Base-by-base conservation (phyloP, 805 yeast genomes). In the Limtongia smithiae region DNA sequence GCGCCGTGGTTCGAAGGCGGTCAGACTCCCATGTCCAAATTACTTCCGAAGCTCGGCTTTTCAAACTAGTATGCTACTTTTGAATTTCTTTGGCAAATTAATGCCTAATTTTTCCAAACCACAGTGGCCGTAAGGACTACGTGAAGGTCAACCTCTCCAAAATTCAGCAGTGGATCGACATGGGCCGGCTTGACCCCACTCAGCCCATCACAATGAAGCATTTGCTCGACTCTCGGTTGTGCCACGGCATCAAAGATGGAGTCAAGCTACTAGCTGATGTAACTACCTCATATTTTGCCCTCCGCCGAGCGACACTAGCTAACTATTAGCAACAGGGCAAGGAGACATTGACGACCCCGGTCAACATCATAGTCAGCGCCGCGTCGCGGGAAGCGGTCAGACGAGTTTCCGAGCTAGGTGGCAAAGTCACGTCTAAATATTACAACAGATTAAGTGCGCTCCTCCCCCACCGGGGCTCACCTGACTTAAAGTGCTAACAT, bases 1-100 rank as follows among this genome's bases (percentile, higher is more conserved):
- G 91, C 89, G 48, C 79, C 84, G 51, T 87, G 95, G 91, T 88
- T 91, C 66, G 98, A 93, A 74, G 98, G 98, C 80, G 97, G 98
- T 66, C 98, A 93, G 67, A 93, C 97, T 1, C 97, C 97, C 22
- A 80, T 83, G 64, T 80, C 81, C 68, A 78, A 85, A 68, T 71
- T 85, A 59, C 81, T 87, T 69, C 95, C 97, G 59, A 91, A 91
- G 65, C 73, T 83, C 52, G 97, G 97, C 7, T 89, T 89, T 72
- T 80, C 38, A n/a, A 52, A 49, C 12, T 34, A 33, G 50, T 48
- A 54, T 12, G 51, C 33, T 15, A 11, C 21, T 31, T 40, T 21
- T 8, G 12, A 12, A 11, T 20, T n/a, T 33, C 38, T 25, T 11
- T 17, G 22, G 21, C 25, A 12, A 7, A 15, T 28, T 20, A 20